Percentiles rank a stretch among this genome's conserved stretches.
These are phyloP conservation scores for Hanseniaspora hatyaiensis DNA, from an alignment of 805 yeast species.

Conservation along the genomic window DNA sequence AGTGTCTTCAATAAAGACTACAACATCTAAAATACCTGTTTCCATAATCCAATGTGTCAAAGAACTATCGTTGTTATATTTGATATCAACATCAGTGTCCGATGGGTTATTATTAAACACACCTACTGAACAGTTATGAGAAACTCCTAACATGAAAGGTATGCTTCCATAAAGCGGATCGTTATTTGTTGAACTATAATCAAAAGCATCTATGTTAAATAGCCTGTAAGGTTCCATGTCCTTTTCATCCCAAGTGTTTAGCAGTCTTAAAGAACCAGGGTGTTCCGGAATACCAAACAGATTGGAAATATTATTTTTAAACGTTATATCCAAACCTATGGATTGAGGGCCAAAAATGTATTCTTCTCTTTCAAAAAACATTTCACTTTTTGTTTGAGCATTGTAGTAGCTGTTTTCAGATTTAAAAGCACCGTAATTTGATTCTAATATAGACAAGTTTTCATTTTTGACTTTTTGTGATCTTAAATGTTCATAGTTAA, in stretches of 20 bases:
- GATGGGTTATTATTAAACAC: conserved; percentile 88
- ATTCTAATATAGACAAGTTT: conserved; percentile 47
- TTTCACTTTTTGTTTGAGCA: conserved; percentile 39
- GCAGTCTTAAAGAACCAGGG: conserved; percentile 64
- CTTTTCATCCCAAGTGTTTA: conserved; percentile 42
- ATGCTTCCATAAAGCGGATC: conserved; percentile 93
- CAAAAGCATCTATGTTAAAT: conserved; percentile 89
- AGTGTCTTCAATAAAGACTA: conserved; percentile 50
- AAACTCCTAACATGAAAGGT: conserved; percentile 71
- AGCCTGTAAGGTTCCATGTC: conserved; percentile 64
- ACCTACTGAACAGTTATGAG: conserved; percentile 50
- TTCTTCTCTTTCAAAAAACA: conserved; percentile 36
- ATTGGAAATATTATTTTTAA: conserved; percentile 41
- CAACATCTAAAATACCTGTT: conserved; percentile 67
- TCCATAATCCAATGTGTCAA: conserved; percentile 90
- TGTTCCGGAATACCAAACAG: conserved; percentile 97
- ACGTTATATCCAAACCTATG: conserved; percentile 63
- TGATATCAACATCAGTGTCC: conserved; percentile 77
- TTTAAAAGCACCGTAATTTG: conserved; percentile 50
- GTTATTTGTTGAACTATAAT: conserved; percentile 70
- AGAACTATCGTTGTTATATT: conserved; percentile 25
- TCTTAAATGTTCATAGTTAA: conserved; percentile 79
- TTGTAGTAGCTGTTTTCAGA: conserved; percentile 43
- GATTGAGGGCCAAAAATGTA: conserved; percentile 83
- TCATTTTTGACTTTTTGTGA: conserved; percentile 32